Percentiles rank a stretch among this genome's conserved stretches.
Conservation (phyloP, 2,329 filamentous ascomycete genomes). For the Capronia americana region DNA sequence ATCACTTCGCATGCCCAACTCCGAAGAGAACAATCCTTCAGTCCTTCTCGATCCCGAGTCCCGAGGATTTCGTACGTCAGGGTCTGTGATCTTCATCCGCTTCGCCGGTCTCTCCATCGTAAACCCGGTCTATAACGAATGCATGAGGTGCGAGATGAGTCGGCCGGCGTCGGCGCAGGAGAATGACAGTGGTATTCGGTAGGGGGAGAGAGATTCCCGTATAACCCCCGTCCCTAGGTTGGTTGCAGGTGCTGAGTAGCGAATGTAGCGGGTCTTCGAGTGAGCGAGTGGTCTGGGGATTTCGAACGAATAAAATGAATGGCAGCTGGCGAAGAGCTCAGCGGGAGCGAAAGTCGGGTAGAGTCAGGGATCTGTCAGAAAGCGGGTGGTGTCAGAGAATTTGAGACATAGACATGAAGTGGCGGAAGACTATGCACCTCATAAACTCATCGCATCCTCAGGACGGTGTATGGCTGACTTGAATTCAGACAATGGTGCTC, state of each 20-base stretch:
- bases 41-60: slow-evolving; percentile 35
- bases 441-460: slow-evolving; percentile 18
- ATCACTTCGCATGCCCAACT: slow-evolving; percentile 33
- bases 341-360: slow-evolving; percentile 16
- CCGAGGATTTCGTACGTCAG: slow-evolving; percentile 35
- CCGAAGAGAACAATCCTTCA: slow-evolving; percentile 37
- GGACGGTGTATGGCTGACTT: slow-evolving; percentile 1
- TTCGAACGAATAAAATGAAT: slow-evolving; percentile 27
- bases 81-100: slow-evolving; percentile 37
- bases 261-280: slow-evolving; percentile 15
- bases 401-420: slow-evolving; percentile 21
- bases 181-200: neutral
- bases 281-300: slow-evolving; percentile 1
- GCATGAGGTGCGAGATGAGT: slow-evolving; percentile 18
- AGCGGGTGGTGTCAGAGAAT: slow-evolving; percentile 20
- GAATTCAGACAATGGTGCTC: slow-evolving; percentile 6
- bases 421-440: slow-evolving; percentile 21
- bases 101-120: slow-evolving; percentile 39
- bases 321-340: slow-evolving; percentile 32
- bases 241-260: neutral
- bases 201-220: neutral
- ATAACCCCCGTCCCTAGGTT: neutral
- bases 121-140: neutral
- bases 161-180: neutral
- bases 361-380: slow-evolving; percentile 19